These are phyloP conservation scores for Geum urbanum DNA, from an alignment of 306 rosid genomes.

Conservation along the genomic window DNA sequence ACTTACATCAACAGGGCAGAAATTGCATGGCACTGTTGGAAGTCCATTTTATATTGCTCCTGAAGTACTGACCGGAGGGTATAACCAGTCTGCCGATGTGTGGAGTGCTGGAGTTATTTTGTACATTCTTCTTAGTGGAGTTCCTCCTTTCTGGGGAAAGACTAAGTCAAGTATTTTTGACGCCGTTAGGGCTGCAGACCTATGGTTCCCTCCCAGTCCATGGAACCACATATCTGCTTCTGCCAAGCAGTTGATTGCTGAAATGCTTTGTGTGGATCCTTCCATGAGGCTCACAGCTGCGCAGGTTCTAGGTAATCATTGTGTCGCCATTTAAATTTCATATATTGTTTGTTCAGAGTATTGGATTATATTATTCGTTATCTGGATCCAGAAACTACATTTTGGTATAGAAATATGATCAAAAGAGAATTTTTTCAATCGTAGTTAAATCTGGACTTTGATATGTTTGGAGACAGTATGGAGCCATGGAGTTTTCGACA, in stretches of 20 bases:
- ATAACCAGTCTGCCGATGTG: conserved; percentile 76
- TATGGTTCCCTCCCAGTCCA: conserved; percentile 59
- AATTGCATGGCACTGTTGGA: conserved; percentile 73
- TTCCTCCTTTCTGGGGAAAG: conserved; percentile 86
- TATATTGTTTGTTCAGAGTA: neutral
- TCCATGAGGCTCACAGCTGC: conserved; percentile 68
- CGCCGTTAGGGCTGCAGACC: conserved; percentile 65
- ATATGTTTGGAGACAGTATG: neutral
- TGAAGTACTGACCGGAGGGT: conserved; percentile 72
- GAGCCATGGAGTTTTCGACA: neutral
- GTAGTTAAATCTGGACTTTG: neutral
- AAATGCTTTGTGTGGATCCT: conserved; percentile 67
- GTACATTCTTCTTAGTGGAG: conserved; percentile 71
- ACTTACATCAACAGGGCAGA: conserved; percentile 51
- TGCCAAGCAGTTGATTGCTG: conserved; percentile 57
- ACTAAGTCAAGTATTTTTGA: conserved; percentile 69
- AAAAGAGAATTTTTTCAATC: neutral
- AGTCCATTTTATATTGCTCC: conserved; percentile 91
- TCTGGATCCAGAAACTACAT: neutral
- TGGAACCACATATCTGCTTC: conserved; percentile 60
- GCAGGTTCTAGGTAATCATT: conserved; percentile 56
- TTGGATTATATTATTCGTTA: neutral
- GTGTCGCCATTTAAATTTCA: neutral
- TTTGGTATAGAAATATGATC: neutral
- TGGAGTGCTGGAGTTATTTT: conserved; percentile 87